A percentile compares a stretch with the other conserved stretches of the same genome.
Conservation (phyloP, 768 basidiomycete genomes). For the Lentinula raphanica region DNA sequence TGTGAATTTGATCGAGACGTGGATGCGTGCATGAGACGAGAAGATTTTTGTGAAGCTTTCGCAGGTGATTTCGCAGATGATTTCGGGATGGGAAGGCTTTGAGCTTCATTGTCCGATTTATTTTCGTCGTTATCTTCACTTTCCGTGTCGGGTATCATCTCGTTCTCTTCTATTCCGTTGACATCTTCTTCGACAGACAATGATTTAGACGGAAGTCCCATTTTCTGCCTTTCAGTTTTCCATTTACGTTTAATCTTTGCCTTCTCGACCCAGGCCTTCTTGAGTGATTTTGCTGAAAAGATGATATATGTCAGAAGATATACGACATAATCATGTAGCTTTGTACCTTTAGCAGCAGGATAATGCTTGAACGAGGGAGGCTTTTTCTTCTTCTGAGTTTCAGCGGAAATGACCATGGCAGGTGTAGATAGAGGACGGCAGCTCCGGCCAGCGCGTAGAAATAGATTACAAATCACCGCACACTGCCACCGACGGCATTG, state of each 20-base stretch:
- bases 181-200: constrained; percentile 7
- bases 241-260: constrained; percentile 76
- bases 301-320: background rate
- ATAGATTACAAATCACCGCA: constrained; percentile 16
- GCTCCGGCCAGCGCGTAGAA: constrained; percentile 21
- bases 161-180: constrained; percentile 14
- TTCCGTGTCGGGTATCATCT: background rate
- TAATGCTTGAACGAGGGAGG: constrained; percentile 71
- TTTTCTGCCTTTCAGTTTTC: constrained; percentile 62
- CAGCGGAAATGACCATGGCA: constrained; percentile 9
- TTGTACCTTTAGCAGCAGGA: constrained; percentile 55
- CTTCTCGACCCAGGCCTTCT: constrained; percentile 73
- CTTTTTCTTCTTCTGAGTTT: constrained; percentile 42
- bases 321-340: background rate
- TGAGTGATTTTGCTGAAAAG: constrained; percentile 67
- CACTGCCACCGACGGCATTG: constrained; percentile 12
- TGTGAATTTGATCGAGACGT: constrained; percentile 3
- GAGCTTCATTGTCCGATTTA: constrained; percentile 10
- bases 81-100: constrained; percentile 6
- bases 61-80: constrained; percentile 12
- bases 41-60: background rate
- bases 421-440: too few species aligned
- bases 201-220: constrained; percentile 19
- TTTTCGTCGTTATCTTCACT: constrained; percentile 2
- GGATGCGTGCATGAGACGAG: constrained; percentile 1